Conservation (phyloP, 257 asterid genomes). For the Craterostigma plantagineum region DNA sequence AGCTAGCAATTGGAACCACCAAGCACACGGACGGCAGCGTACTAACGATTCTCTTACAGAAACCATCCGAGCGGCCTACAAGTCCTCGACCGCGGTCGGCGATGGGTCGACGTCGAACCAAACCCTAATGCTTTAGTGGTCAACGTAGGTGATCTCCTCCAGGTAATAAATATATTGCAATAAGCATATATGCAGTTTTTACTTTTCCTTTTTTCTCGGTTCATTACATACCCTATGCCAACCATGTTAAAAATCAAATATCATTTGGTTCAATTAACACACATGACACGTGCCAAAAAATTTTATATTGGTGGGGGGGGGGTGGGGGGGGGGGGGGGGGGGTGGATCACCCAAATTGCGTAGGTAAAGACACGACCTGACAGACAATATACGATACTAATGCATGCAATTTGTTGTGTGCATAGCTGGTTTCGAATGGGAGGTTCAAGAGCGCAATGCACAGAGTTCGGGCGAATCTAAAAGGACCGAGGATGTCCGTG, state of each 20-base stretch:
- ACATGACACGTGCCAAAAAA: no score
- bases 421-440: conserved; percentile 30
- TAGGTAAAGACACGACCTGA: no score
- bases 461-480: conserved; percentile 15
- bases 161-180: conserved; percentile 23
- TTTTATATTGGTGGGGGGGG: no score
- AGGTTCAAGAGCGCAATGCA: conserved; percentile 25
- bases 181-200: no score
- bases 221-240: no score
- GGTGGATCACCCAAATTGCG: no score
- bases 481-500: conserved; percentile 32
- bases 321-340: no score
- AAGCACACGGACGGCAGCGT: conserved; percentile 23
- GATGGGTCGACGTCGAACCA: conserved; percentile 22
- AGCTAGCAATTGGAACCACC: conserved; percentile 16
- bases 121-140: conserved; percentile 14
- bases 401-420: neutral
- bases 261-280: no score
- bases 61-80: conserved; percentile 17
- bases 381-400: no score
- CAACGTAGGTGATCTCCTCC: conserved; percentile 23
- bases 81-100: conserved; percentile 9
- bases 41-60: conserved; percentile 24
- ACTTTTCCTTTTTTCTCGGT: no score
- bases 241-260: no score